Evolutionary conservation across 306 rosid genomes (phyloP).

Genomic region (Prunus davidiana): DNA sequence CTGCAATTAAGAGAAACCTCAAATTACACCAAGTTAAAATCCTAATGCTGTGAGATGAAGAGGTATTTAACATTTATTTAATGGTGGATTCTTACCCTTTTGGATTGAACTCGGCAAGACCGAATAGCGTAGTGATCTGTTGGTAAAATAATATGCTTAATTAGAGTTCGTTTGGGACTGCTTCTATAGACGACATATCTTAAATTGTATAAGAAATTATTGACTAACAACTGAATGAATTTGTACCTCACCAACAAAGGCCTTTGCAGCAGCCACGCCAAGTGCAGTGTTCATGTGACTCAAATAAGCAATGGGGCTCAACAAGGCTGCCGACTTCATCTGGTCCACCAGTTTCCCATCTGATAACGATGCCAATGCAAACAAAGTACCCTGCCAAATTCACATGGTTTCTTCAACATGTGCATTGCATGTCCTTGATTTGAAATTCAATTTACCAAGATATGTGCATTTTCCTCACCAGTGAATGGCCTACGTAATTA

Average conservation of each 20-base stretch:
- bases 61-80: too few species aligned
- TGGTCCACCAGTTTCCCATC: slow-evolving; percentile 62
- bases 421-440: neutral
- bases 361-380: slow-evolving; percentile 68
- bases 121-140: slow-evolving; percentile 50
- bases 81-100: slow-evolving; percentile 39
- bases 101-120: slow-evolving; percentile 75
- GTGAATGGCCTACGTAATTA: slow-evolving; percentile 83
- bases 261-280: slow-evolving; percentile 55
- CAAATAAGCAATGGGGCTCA: slow-evolving; percentile 81
- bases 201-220: neutral
- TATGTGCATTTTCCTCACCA: slow-evolving; percentile 30
- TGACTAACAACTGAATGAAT: neutral
- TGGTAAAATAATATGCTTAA: slow-evolving; percentile 2
- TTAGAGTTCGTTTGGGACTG: neutral
- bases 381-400: slow-evolving; percentile 66
- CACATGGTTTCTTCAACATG: neutral
- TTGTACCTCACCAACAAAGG: slow-evolving; percentile 65
- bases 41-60: too few species aligned
- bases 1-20: slow-evolving; percentile 34
- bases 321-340: slow-evolving; percentile 63
- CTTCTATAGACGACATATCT: neutral
- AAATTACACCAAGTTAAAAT: neutral
- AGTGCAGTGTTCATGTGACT: slow-evolving; percentile 67
- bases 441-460: neutral